Percentiles rank a stretch among this genome's conserved stretches.
Evolutionary conservation across 108 stramenopile species (phyloP).

Genomic region (Hondaea fermentalgiana): DNA sequence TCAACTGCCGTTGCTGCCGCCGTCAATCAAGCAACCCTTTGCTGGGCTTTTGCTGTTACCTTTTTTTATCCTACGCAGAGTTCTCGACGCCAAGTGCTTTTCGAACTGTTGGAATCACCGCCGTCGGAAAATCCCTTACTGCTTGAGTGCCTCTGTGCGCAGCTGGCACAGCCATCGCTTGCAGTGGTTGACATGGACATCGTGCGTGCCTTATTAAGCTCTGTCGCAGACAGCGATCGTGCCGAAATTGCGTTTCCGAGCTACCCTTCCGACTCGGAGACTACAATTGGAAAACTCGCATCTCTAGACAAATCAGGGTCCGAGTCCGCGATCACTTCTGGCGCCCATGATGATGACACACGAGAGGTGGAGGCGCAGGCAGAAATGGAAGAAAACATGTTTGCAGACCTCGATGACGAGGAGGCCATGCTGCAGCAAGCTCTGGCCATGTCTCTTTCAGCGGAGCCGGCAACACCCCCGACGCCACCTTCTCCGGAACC

Average conservation of each 20-base stretch:
- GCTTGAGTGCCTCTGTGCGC: background rate
- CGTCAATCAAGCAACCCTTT: conserved; percentile 8
- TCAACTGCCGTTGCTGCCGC: background rate
- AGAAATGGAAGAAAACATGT: background rate
- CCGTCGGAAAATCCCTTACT: background rate
- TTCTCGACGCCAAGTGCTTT: background rate
- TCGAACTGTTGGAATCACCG: background rate
- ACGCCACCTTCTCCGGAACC: background rate
- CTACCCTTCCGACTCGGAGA: background rate
- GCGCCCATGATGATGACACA: background rate
- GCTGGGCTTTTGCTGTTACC: background rate
- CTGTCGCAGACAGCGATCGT: background rate
- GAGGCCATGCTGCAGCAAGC: background rate
- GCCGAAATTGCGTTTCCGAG: background rate
- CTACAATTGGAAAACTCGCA: too few relatives aligned
- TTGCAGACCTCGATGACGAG: background rate
- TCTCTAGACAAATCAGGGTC: background rate
- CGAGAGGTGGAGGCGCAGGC: background rate
- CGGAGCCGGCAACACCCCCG: background rate
- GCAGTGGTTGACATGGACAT: background rate
- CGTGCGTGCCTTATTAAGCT: background rate
- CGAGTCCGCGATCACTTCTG: background rate
- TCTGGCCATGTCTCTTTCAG: background rate
- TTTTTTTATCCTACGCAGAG: background rate
- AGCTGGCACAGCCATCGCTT: background rate